phyloP scores from a whole-genome alignment of 805 yeast genomes.

The Zygotorulaspora florentina region DNA sequence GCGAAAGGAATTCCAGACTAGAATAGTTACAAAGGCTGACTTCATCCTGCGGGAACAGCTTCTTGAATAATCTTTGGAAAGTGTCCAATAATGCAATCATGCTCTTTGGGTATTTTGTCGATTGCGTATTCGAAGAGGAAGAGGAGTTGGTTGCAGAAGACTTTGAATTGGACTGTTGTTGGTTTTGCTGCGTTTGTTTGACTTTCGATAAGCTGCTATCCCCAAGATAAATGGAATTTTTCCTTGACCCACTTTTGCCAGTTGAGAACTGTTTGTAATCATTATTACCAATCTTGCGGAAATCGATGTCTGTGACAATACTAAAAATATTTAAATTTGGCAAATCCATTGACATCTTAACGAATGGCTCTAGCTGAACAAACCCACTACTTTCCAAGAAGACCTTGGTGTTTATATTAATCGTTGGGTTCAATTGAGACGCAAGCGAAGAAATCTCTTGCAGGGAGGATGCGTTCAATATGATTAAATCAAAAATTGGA shows the following conservation, averaged over 20 bases:
- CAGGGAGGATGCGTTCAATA: constrained; percentile 46
- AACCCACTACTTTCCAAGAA: constrained; percentile 68
- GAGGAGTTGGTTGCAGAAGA: constrained; percentile 10
- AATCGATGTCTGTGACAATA: constrained; percentile 59
- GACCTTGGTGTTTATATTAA: constrained; percentile 46
- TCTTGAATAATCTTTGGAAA: constrained; percentile 31
- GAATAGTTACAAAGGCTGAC: constrained; percentile 36
- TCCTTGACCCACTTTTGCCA: constrained; percentile 31
- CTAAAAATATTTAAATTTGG: constrained; percentile 44
- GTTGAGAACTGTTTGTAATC: constrained; percentile 33
- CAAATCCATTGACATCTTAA: constrained; percentile 42
- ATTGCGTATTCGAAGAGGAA: constrained; percentile 3
- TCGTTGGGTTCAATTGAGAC: constrained; percentile 35
- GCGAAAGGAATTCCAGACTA: constrained; percentile 52
- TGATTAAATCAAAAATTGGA: constrained; percentile 40
- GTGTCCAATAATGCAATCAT: constrained; percentile 24
- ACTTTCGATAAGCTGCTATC: constrained; percentile 17
- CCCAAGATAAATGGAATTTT: constrained; percentile 46
- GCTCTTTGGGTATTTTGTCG: constrained; percentile 21
- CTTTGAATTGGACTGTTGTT: constrained; percentile 9
- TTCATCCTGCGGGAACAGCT: constrained; percentile 35
- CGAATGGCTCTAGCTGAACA: constrained; percentile 67
- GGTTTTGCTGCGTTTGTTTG: constrained; percentile 10
- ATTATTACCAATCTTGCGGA: constrained; percentile 38
- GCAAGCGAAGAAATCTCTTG: constrained; percentile 48